Base-by-base conservation (phyloP, 768 basidiomycete genomes). In the Thelephora aurantiotincta region DNA sequence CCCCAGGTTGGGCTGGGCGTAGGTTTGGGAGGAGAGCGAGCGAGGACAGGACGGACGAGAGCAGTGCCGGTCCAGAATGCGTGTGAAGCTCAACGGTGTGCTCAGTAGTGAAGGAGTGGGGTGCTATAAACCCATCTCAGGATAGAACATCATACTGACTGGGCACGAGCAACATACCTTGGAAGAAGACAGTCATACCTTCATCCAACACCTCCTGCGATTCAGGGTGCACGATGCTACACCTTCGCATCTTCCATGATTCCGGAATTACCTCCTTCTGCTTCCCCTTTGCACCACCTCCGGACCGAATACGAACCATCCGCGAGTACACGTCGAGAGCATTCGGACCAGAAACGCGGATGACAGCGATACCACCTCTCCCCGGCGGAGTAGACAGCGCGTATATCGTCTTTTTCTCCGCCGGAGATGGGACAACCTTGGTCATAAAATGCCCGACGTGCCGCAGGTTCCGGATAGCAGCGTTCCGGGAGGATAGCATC, bases 341-440 rank as follows among this genome's bases (percentile, higher is more conserved):
- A 38, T 77, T 75, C 1, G 86, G 85, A 0, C 91, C 91, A 2
- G 89, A 91, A 7, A 94, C 67, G 49, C 91, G 73, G 45, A 93
- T 65, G 35, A 94, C 78, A 1, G 80, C 87, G 14, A 94, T 73
- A 13, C 90, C 91, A 3, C 75, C 88, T 51, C 81, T 89, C 1
- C 89, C 91, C 2, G 83, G 78, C 1, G 90, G 86, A 0, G 89
- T 91, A 0, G 90, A 87, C 22, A 92, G 70, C 1, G 90, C 91
- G 58, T 84, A 94, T 42, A 94, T 87, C 2, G 91, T 93, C 19
- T 63, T 57, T n/a, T 71, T 67, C 58, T 87, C 82, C 5, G 80
- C 63, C 42, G 71, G 68, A 11, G 72, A 73, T 37, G 54, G 60
- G 0, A 60, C 58, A 6, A 60, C 54, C 9, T 51, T 41, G 6